Evolutionary conservation across 208 protist species (phyloP).

Genomic region (Vickermania ingenoplastis): DNA sequence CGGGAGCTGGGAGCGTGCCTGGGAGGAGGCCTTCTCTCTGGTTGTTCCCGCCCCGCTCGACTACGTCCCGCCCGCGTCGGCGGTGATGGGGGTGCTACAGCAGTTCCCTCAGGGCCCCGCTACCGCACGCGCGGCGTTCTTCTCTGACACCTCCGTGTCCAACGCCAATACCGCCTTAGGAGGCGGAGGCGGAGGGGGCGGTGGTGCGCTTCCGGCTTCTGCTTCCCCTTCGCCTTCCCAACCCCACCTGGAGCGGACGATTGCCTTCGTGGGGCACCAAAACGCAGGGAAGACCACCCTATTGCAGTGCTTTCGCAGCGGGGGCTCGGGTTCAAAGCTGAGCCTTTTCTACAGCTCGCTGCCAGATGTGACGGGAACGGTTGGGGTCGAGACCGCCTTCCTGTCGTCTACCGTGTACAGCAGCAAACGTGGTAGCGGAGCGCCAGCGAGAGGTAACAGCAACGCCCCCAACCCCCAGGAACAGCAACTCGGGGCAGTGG

Average conservation of each 20-base stretch:
- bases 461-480: not conserved
- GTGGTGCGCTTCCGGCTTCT: not conserved
- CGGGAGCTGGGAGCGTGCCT: not conserved
- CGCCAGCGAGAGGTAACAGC: no score
- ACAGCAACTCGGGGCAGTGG: not conserved
- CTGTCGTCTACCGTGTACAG: no score
- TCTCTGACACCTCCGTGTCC: not conserved
- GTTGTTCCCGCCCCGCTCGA: not conserved
- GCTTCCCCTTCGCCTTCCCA: not conserved
- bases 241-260: slow-evolving; percentile 27
- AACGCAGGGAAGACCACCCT: slow-evolving; percentile 87
- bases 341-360: slow-evolving; percentile 71
- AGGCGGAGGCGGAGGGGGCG: not conserved
- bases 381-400: slow-evolving; percentile 55
- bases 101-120: not conserved
- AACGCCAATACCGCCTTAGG: no score
- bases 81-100: not conserved
- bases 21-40: not conserved
- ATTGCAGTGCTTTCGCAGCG: slow-evolving; percentile 3
- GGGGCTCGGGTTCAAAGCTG: slow-evolving; percentile 78
- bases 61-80: not conserved
- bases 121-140: not conserved
- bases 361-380: slow-evolving; percentile 73
- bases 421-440: no score
- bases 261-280: slow-evolving; percentile 79